Conservation (phyloP, 1,284 basidiomycete species). For the Jaminaea rosea region DNA sequence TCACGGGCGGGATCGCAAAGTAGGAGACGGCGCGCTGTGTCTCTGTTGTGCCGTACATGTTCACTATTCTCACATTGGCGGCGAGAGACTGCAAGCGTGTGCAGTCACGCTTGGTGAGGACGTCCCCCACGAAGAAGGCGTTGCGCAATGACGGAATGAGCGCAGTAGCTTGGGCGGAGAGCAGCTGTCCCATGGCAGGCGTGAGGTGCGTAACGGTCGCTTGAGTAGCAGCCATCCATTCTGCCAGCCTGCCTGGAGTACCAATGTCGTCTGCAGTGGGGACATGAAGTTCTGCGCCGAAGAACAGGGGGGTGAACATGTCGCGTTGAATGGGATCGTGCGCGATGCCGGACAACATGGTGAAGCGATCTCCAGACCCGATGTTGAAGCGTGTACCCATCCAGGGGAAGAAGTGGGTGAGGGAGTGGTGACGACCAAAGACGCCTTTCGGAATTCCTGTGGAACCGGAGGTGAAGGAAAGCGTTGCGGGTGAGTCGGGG, state of each 20-base stretch:
- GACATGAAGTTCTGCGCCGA: conserved; percentile 89
- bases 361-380: conserved; percentile 71
- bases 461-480: conserved; percentile 94
- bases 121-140: conserved; percentile 99
- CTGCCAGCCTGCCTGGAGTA: conserved; percentile 87
- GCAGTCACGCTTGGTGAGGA: conserved; percentile 96
- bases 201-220: conserved; percentile 83
- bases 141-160: conserved; percentile 78
- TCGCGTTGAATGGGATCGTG: conserved; percentile 99
- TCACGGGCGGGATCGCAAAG: conserved; percentile 81
- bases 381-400: conserved; percentile 86
- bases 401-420: conserved; percentile 99
- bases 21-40: conserved; percentile 98
- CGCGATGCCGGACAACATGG: conserved; percentile 97
- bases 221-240: conserved; percentile 91
- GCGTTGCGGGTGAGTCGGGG: conserved; percentile 86
- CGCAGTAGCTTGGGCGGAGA: conserved; percentile 85
- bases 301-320: conserved; percentile 98
- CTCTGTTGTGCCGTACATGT: conserved; percentile 99
- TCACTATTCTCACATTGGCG: conserved; percentile 76
- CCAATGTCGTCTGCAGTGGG: conserved; percentile 96
- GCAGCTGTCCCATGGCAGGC: conserved; percentile 89
- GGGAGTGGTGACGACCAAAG: conserved; percentile 81
- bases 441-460: conserved; percentile 99
- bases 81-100: conserved; percentile 88